Evolutionary conservation across 2,329 filamentous ascomycete species (phyloP), one percentile per base, ranked within the genome.

Genomic region (Pseudocercospora cruenta): DNA sequence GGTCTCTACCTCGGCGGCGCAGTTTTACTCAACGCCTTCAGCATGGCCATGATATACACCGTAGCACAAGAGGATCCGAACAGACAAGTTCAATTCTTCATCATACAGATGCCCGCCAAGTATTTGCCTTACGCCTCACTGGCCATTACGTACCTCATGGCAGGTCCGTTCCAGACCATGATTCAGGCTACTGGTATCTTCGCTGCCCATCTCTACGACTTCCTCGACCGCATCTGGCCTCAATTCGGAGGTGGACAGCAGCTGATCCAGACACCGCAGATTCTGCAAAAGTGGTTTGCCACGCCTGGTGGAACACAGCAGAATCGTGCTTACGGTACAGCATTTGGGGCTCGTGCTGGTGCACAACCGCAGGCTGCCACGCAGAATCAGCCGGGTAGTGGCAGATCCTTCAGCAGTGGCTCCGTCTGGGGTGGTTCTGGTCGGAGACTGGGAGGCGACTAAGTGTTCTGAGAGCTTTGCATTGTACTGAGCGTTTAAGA

Each of bases 171-270:
- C 2, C 80, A 80, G 19, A 85, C 91, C 10, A 76, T 91, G 63
- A 74, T 89, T 3, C 89, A 96, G 75, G 78, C 88, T 4, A 91
- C 87, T 36, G 95, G 95, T n/a, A 84, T 99, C 10, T 70, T 96
- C 51, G 92, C 94, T 12, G 94, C 94, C 4, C 95, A 99, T 78
- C 75, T 95, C 21, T 96, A 93, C 79, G 92, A 98, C 77, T 99
- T 98, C 76, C 79, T 97, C 58, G 93, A 91, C 1, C 87, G 92
- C 58, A 85, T 97, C 49, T 98, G 93, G 84, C 95, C 95, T 4
- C 88, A 91, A 63, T 95, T 95, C 76, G 94, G 93, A 33, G 91
- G 92, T 63, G 95, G 95, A 0, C 84, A 83, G 60, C 96, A 94
- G 75, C 84, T 90, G 58, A 83, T 97, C 39, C 83, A 85, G 14